These are phyloP conservation scores for Lachnellula cervina DNA, from an alignment of 2,329 filamentous ascomycete species.

Conservation along the genomic window DNA sequence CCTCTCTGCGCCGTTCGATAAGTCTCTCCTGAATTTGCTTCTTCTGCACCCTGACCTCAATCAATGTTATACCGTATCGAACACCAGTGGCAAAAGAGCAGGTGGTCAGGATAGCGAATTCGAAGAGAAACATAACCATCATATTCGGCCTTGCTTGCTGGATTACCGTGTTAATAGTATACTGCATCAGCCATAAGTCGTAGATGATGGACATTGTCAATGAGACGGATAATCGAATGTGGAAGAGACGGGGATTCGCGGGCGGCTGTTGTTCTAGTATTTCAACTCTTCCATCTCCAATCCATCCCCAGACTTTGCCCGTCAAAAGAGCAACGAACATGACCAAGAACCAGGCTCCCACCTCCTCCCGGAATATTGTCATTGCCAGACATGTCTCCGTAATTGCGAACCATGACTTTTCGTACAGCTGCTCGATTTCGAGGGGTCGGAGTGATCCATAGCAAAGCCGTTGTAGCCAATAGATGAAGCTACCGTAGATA, in stretches of 20 bases:
- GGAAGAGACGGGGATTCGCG: constrained; percentile 81
- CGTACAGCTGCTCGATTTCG: constrained; percentile 95
- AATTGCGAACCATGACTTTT: constrained; percentile 96
- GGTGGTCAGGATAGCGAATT: constrained; percentile 83
- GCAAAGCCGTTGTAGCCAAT: constrained; percentile 81
- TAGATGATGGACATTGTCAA: constrained; percentile 75
- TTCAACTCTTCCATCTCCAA: constrained; percentile 90
- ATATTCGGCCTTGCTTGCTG: constrained; percentile 89
- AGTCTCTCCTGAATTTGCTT: constrained; percentile 68
- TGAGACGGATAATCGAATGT: constrained; percentile 73
- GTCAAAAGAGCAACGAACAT: constrained; percentile 94
- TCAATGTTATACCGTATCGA: constrained; percentile 73
- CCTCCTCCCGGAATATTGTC: constrained; percentile 95
- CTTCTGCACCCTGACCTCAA: constrained; percentile 70
- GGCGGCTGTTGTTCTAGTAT: constrained; percentile 93
- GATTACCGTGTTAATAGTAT: constrained; percentile 77
- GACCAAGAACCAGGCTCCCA: constrained; percentile 88
- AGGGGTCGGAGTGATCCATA: constrained; percentile 87
- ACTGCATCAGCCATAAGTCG: constrained; percentile 73
- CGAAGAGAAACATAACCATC: constrained; percentile 99
- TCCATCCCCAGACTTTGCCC: constrained; percentile 98
- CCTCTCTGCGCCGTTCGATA: constrained; percentile 62
- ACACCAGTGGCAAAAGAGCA: constrained; percentile 73
- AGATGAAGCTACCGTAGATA: constrained; percentile 73
- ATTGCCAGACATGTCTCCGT: constrained; percentile 96